Evolutionary conservation across 192 early-diverging fungal genomes (phyloP).

Genomic region (Obelidium mucronatum): DNA sequence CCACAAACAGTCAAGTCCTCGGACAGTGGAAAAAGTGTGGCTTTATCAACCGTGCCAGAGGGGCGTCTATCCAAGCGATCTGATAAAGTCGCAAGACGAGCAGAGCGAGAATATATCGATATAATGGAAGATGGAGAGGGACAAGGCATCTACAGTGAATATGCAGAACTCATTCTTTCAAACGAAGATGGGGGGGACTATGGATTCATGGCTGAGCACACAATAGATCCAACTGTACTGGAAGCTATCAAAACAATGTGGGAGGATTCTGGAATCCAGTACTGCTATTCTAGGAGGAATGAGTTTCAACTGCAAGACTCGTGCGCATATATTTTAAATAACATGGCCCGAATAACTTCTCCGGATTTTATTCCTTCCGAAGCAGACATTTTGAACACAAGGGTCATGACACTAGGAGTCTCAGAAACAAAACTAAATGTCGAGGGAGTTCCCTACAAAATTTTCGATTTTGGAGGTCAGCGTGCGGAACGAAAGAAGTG

Average conservation of each 20-base stretch:
- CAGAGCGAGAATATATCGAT: not conserved
- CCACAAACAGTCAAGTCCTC: not conserved
- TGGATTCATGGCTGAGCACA: constrained; percentile 37
- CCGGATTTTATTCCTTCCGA: constrained; percentile 4
- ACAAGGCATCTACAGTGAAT: not conserved
- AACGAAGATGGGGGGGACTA: not conserved
- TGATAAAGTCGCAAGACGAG: not conserved
- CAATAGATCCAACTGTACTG: not conserved
- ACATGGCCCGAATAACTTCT: not conserved
- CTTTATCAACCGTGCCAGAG: not conserved
- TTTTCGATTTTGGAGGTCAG: constrained; percentile 5
- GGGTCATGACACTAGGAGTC: not conserved
- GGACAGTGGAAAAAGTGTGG: not conserved
- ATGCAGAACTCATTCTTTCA: not conserved
- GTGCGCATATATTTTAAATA: constrained; percentile 1
- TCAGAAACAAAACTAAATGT: not conserved
- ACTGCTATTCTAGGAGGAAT: constrained; percentile 36
- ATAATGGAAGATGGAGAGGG: not conserved
- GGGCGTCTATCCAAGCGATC: not conserved
- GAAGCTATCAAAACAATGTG: constrained; percentile 36
- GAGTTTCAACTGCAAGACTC: constrained; percentile 32
- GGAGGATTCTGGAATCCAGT: constrained; percentile 47
- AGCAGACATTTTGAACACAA: constrained; percentile 9
- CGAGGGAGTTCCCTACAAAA: not conserved
- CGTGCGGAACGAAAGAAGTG: not conserved